Conservation (phyloP, 179 eudicot species). For the Beta lomatogona region DNA sequence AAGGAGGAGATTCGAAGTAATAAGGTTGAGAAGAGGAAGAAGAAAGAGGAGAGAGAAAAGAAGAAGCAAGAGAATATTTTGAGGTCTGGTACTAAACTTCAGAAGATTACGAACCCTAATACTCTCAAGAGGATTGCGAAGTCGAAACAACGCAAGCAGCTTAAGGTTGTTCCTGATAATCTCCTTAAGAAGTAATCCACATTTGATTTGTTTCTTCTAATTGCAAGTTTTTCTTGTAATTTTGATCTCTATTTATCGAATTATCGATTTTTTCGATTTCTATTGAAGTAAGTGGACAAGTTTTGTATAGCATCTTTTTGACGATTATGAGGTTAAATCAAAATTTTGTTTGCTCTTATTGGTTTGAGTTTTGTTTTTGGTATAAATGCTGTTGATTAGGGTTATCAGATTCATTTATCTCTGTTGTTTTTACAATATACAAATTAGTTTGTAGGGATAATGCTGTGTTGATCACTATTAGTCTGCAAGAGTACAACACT, state of each 20-base stretch:
- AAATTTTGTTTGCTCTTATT: no score
- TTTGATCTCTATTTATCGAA: background rate
- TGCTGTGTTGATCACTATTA: no score
- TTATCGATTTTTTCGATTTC: no score
- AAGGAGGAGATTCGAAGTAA: slow-evolving; percentile 79
- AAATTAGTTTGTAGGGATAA: no score
- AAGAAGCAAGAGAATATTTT: slow-evolving; percentile 79
- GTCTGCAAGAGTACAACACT: background rate
- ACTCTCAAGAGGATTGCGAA: slow-evolving; percentile 84
- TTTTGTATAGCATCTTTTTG: no score
- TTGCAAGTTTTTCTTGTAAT: background rate
- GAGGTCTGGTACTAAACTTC: slow-evolving; percentile 72
- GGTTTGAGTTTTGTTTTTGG: no score
- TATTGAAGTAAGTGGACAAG: no score
- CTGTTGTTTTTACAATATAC: no score
- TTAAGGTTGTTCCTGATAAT: slow-evolving; percentile 79
- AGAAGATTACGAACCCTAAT: slow-evolving; percentile 78
- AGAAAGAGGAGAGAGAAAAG: slow-evolving; percentile 79
- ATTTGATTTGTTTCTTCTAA: background rate
- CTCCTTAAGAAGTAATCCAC: slow-evolving; percentile 36
- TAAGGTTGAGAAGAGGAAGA: slow-evolving; percentile 79
- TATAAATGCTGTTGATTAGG: no score
- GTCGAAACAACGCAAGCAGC: slow-evolving; percentile 67
- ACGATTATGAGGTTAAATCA: no score
- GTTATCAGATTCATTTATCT: no score